Evolutionary conservation across 2,329 filamentous ascomycete genomes (phyloP).

Genomic region (Pestalotiopsis sp.): DNA sequence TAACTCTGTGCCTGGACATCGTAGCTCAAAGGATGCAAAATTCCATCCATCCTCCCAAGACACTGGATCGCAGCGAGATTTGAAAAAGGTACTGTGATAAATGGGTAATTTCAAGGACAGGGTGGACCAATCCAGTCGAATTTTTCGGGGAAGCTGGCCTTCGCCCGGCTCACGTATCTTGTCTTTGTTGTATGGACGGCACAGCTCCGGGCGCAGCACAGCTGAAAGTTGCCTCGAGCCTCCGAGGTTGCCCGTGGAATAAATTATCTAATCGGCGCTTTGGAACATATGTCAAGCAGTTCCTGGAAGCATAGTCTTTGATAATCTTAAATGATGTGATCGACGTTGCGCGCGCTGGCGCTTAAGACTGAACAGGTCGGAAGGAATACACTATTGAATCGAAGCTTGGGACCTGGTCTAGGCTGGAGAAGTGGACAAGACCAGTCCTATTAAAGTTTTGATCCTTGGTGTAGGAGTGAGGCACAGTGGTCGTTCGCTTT

Average conservation of each 20-base stretch:
- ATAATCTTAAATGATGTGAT: not conserved
- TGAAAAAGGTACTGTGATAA: not conserved
- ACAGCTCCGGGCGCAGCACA: not conserved
- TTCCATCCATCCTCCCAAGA: constrained; percentile 24
- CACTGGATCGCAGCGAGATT: not conserved
- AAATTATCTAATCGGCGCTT: not conserved
- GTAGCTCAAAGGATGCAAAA: constrained; percentile 23
- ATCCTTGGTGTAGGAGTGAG: constrained; percentile 3
- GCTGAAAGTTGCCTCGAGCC: not conserved
- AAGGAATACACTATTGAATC: not conserved
- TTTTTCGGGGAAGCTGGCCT: not conserved
- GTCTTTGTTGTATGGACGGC: not conserved
- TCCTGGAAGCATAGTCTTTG: not conserved
- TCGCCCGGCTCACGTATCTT: not conserved
- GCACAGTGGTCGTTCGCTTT: not conserved
- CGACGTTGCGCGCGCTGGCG: not conserved
- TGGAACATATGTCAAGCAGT: not conserved
- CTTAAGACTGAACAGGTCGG: not conserved
- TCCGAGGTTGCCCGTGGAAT: not conserved
- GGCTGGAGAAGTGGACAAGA: not conserved
- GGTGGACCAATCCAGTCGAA: not conserved
- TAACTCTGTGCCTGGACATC: constrained; percentile 23
- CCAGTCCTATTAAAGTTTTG: not conserved
- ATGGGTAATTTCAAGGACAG: not conserved
- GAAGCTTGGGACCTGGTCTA: not conserved